These are phyloP conservation scores for Thuidium tamariscinum DNA, from an alignment of 225 moss, liverwort and hornwort genomes.

Conservation along the genomic window DNA sequence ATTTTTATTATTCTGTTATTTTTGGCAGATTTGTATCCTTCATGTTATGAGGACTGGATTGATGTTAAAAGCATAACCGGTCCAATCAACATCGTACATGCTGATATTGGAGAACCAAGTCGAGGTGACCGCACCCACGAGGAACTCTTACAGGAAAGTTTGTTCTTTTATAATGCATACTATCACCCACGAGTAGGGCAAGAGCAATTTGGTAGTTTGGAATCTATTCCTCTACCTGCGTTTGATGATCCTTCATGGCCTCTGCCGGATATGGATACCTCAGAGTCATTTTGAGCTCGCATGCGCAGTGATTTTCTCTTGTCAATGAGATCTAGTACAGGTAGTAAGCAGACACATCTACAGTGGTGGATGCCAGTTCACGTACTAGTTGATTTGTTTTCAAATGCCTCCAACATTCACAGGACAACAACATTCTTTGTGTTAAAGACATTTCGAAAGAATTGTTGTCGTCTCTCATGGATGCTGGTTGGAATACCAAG, in stretches of 20 bases:
- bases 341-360: no score
- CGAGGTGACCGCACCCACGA: accelerated
- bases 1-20: neutral
- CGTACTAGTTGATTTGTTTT: neutral
- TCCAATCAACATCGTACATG: no score
- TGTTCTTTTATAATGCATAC: neutral
- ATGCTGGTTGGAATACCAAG: neutral
- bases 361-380: neutral
- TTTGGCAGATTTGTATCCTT: no score
- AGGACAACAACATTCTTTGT: neutral
- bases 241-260: no score
- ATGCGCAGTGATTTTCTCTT: accelerated
- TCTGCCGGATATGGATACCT: no score
- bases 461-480: neutral
- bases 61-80: no score
- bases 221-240: no score
- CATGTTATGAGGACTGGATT: no score
- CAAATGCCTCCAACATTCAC: neutral
- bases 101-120: accelerated
- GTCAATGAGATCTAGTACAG: accelerated
- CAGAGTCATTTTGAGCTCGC: neutral
- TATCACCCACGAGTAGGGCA: neutral
- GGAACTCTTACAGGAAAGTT: neutral
- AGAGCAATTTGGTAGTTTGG: neutral
- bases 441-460: neutral